Percentiles rank a stretch among this genome's conserved stretches.
phyloP scores from a whole-genome alignment of 257 asterid genomes.

The Solanum rostratum region DNA sequence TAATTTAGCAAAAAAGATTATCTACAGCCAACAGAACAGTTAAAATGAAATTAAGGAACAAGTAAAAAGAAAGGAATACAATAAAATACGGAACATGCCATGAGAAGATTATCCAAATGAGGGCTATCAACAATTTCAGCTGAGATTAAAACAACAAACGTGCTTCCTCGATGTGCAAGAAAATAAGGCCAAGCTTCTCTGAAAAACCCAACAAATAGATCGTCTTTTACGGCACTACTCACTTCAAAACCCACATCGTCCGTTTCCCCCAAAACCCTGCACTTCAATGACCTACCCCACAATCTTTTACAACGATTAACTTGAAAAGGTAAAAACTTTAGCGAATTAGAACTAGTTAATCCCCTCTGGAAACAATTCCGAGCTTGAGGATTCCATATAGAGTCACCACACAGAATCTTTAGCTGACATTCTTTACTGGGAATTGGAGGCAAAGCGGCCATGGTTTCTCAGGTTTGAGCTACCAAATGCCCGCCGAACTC shows the following conservation, averaged over 20 bases:
- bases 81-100: conserved; percentile 38
- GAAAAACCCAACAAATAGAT: conserved; percentile 68
- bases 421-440: not conserved
- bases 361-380: not conserved
- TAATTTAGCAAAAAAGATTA: not conserved
- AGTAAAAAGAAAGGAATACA: not conserved
- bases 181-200: conserved; percentile 92
- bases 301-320: not conserved
- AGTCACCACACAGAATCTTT: not conserved
- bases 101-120: conserved; percentile 63
- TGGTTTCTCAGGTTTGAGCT: not conserved
- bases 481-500: not conserved
- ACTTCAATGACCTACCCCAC: conserved; percentile 1
- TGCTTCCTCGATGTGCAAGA: conserved; percentile 87
- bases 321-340: not conserved
- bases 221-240: conserved; percentile 42
- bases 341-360: not conserved
- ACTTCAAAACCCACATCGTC: conserved; percentile 26
- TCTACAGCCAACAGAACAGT: not conserved
- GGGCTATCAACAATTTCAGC: conserved; percentile 76
- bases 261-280: conserved; percentile 28
- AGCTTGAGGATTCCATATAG: not conserved
- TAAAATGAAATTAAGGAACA: not conserved
- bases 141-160: conserved; percentile 74
- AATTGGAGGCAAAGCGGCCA: not conserved